phyloP scores from a whole-genome alignment of 805 yeast genomes.

The Kluyveromyces siamensis region DNA sequence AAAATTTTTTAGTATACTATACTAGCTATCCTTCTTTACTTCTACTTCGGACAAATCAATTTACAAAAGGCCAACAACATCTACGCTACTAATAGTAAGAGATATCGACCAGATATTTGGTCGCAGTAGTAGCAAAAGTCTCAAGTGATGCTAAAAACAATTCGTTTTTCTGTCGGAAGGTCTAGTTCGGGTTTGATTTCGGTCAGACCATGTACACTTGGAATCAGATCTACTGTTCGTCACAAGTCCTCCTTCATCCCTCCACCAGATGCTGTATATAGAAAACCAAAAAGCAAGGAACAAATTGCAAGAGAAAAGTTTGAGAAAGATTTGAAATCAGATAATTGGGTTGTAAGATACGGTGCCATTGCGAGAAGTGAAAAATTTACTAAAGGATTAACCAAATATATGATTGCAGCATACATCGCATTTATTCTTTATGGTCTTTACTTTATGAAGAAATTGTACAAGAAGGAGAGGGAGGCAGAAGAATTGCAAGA shows the following conservation, averaged over 20 bases:
- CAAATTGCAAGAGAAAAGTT: conserved; percentile 26
- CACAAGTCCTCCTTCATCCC: conserved; percentile 10
- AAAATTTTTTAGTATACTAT: too few relatives aligned
- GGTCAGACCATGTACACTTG: background rate
- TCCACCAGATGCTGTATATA: conserved; percentile 12
- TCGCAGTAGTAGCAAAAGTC: background rate
- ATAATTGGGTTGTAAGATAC: conserved; percentile 35
- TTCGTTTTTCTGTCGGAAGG: background rate
- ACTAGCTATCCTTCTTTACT: too few relatives aligned
- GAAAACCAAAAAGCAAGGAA: conserved; percentile 24
- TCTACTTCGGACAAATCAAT: too few relatives aligned
- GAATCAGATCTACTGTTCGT: background rate
- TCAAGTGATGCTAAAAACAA: background rate
- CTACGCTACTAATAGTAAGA: background rate
- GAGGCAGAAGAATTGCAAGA: conserved; percentile 39
- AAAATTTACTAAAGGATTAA: conserved; percentile 52
- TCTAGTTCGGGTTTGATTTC: background rate
- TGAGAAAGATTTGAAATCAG: conserved; percentile 29
- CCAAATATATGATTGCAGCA: conserved; percentile 53
- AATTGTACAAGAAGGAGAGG: conserved; percentile 54
- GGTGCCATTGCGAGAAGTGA: conserved; percentile 47
- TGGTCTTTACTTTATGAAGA: conserved; percentile 58
- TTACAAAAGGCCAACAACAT: too few relatives aligned
- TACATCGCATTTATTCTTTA: conserved; percentile 48
- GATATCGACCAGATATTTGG: background rate